Percentiles rank a stretch among this genome's conserved stretches.
phyloP scores from a whole-genome alignment of 495 filamentous ascomycete genomes.

The Podospora sp. region DNA sequence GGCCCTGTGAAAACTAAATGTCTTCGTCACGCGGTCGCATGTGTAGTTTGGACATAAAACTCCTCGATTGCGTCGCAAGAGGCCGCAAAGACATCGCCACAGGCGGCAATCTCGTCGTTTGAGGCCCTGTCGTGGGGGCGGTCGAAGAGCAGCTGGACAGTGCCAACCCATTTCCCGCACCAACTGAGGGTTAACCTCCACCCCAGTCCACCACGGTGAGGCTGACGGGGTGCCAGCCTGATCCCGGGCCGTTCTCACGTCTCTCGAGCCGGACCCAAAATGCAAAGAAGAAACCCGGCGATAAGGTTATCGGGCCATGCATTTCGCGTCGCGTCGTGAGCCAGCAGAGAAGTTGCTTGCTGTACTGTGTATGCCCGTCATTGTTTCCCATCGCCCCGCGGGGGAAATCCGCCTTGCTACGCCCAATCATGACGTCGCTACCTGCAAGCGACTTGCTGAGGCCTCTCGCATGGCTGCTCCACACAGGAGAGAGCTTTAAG shows the following conservation, averaged over 20 bases:
- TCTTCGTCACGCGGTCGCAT: no score
- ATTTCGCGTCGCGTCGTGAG: not conserved
- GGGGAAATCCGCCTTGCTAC: not conserved
- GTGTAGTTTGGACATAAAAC: no score
- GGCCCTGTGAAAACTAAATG: no score
- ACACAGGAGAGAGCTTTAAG: conserved; percentile 39
- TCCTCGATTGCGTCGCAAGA: no score
- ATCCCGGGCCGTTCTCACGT: not conserved
- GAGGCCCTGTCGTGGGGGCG: no score
- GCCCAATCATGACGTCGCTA: conserved; percentile 38
- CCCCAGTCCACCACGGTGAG: not conserved
- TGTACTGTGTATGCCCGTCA: conserved; percentile 1
- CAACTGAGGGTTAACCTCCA: no score
- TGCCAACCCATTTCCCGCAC: no score
- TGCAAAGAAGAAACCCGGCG: not conserved
- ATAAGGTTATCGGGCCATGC: conserved; percentile 4
- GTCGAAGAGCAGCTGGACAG: no score
- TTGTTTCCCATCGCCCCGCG: conserved; percentile 6
- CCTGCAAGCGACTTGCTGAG: conserved; percentile 24
- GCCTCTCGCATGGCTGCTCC: conserved; percentile 34
- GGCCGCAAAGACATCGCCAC: no score
- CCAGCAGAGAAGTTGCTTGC: not conserved
- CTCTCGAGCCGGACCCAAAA: not conserved
- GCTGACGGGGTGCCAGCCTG: not conserved
- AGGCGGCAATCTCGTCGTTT: no score